Evolutionary conservation across 805 yeast species (phyloP).

Genomic region (Cyberlindnera galapagoensis): DNA sequence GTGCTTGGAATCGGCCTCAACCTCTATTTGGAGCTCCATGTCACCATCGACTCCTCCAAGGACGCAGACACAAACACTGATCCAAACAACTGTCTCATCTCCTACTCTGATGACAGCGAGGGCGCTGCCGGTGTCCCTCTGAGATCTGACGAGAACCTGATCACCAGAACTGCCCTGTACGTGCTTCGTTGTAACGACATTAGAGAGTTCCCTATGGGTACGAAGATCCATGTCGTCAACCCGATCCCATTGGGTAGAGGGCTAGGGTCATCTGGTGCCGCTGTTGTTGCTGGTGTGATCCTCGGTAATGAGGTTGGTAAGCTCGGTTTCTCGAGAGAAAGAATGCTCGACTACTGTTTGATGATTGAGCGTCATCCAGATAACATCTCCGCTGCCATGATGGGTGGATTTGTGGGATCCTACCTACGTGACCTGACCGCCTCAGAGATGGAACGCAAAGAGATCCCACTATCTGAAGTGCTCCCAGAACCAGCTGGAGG

Average conservation of each 20-base stretch:
- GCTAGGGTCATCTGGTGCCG: slow-evolving; percentile 95
- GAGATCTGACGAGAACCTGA: slow-evolving; percentile 69
- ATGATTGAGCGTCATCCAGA: slow-evolving; percentile 99
- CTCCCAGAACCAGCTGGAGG: slow-evolving; percentile 75
- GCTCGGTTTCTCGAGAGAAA: slow-evolving; percentile 62
- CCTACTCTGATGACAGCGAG: slow-evolving; percentile 64
- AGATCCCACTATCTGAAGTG: slow-evolving; percentile 79
- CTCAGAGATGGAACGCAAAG: slow-evolving; percentile 66
- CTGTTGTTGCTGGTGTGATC: slow-evolving; percentile 94
- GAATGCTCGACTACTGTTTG: slow-evolving; percentile 89
- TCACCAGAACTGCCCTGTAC: slow-evolving; percentile 89
- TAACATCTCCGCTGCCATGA: slow-evolving; percentile 97
- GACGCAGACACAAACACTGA: slow-evolving; percentile 45
- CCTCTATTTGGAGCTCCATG: slow-evolving; percentile 64
- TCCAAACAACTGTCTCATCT: slow-evolving; percentile 60
- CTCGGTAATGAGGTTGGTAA: slow-evolving; percentile 82
- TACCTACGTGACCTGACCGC: slow-evolving; percentile 75
- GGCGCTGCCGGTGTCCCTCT: slow-evolving; percentile 81
- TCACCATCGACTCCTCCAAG: slow-evolving; percentile 48
- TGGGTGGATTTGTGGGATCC: slow-evolving; percentile 98
- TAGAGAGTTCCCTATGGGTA: slow-evolving; percentile 74
- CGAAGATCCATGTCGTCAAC: slow-evolving; percentile 71
- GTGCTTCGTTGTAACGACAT: slow-evolving; percentile 80
- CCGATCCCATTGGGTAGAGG: slow-evolving; percentile 98
- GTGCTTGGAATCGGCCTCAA: slow-evolving; percentile 89